phyloP scores from a whole-genome alignment of 371 early-diverging fungal genomes.

The Mortierella sp. region DNA sequence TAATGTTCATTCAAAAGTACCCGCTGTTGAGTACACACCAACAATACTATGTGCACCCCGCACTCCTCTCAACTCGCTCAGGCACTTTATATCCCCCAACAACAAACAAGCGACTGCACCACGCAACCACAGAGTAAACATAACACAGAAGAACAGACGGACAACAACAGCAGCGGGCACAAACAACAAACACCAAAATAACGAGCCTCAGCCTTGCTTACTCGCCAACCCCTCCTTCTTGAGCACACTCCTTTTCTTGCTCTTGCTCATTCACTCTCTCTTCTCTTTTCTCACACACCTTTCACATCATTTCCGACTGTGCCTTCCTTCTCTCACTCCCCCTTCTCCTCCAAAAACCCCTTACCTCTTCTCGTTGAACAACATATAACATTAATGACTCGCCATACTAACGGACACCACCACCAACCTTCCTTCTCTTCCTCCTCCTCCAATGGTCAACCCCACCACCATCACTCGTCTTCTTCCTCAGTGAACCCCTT shows the following conservation, averaged over 20 bases:
- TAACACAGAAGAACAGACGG: not conserved
- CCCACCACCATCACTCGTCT: not conserved
- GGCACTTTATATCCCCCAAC: not conserved
- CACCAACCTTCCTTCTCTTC: constrained; percentile 1
- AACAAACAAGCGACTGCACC: not conserved
- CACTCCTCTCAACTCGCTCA: not conserved
- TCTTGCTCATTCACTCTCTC: not conserved
- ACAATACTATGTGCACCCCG: not conserved
- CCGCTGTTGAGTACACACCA: not conserved
- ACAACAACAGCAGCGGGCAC: not conserved
- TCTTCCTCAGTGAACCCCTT: constrained; percentile 41
- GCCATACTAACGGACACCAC: constrained; percentile 17
- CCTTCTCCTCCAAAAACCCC: not conserved
- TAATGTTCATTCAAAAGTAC: not conserved
- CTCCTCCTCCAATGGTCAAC: not conserved
- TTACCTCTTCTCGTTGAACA: not conserved
- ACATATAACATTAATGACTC: not conserved
- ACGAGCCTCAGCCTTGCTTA: not conserved
- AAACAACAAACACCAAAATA: not conserved
- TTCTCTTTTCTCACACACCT: not conserved
- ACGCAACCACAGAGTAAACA: not conserved
- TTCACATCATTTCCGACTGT: not conserved
- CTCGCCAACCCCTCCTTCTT: not conserved
- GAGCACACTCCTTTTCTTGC: not conserved
- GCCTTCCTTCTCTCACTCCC: not conserved